Percentiles rank a stretch among this genome's conserved stretches.
These are phyloP conservation scores for Gautieria morchelliformis DNA, from an alignment of 768 basidiomycete genomes.

Conservation along the genomic window DNA sequence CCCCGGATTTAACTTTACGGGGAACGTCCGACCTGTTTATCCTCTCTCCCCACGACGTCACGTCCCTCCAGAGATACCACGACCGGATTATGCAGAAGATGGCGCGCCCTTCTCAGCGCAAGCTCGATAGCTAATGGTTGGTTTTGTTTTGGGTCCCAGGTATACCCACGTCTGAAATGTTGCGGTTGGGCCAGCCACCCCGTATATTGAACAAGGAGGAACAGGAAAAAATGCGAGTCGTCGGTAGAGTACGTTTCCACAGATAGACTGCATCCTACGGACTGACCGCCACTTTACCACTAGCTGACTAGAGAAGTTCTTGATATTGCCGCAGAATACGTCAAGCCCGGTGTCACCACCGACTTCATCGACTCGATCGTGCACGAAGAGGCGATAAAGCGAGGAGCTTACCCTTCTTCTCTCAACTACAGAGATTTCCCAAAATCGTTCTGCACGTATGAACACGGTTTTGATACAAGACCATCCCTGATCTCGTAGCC, in stretches of 20 bases:
- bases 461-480: background rate
- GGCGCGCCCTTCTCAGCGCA: constrained; percentile 36
- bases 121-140: constrained; percentile 13
- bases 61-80: constrained; percentile 75
- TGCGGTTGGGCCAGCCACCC: constrained; percentile 48
- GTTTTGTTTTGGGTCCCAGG: constrained; percentile 29
- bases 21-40: constrained; percentile 71
- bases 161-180: constrained; percentile 48
- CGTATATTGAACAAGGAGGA: constrained; percentile 61
- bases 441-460: constrained; percentile 94
- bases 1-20: constrained; percentile 66
- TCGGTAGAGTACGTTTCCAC: constrained; percentile 56
- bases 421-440: constrained; percentile 87
- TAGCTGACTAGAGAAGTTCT: constrained; percentile 90
- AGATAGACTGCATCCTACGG: background rate
- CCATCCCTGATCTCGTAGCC: background rate
- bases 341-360: constrained; percentile 89
- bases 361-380: constrained; percentile 92
- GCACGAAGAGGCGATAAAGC: constrained; percentile 83
- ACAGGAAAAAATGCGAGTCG: constrained; percentile 82
- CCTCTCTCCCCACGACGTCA: constrained; percentile 69
- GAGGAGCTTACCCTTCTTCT: constrained; percentile 90
- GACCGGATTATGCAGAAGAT: constrained; percentile 81
- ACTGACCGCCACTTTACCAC: constrained; percentile 2
- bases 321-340: constrained; percentile 77